Evolutionary conservation across 2,329 filamentous ascomycete genomes (phyloP), one percentile per base, ranked within the genome.

Genomic region (Fusarium secorum): DNA sequence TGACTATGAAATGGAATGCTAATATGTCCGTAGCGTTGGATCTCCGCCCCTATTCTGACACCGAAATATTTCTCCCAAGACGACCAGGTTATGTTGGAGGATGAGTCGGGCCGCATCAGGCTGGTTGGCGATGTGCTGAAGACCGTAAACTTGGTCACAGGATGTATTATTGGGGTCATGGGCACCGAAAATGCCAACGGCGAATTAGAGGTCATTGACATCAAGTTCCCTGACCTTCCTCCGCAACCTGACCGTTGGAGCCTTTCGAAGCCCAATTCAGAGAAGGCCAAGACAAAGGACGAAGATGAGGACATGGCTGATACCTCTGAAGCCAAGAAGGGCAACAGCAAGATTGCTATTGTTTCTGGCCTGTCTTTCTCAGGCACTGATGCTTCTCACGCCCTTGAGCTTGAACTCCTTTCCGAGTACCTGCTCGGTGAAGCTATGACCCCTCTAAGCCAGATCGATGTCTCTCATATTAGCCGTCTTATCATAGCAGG

Each of bases 111-210:
- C 49, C 91, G 97, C 28, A 85, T 99, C 72, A 88, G 90, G 24
- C 84, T 99, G 11, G 90, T 92, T 1, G 96, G 96, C 6, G 86
- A 88, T 44, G 80, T 89, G 24, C 83, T 99, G 51, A 84, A 87
- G 68, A 86, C 87, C 2, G 86, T 92, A 28, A 85, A 93, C 66
- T 87, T 98, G 11, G 95, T 97, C 5, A 99, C 96, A 0, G 96
- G 96, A 30, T 97, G 93, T 75, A 94, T 99, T 75, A 88, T 98
- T 44, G 95, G 94, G n/a, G 94, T 95, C 6, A 89, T 99, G 83
- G 96, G 96, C 38, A 97, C 94, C 1, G 96, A 99, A 79, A 98
- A 97, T 76, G 86, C 89, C 56, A 91, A 95, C 81, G 96, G 96
- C 70, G 93, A 97, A 74, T 94, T 99, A 66, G 94, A 98, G 75